Evolutionary conservation across 2,329 filamentous ascomycete genomes (phyloP).

Genomic region (Gnomoniopsis sp.): DNA sequence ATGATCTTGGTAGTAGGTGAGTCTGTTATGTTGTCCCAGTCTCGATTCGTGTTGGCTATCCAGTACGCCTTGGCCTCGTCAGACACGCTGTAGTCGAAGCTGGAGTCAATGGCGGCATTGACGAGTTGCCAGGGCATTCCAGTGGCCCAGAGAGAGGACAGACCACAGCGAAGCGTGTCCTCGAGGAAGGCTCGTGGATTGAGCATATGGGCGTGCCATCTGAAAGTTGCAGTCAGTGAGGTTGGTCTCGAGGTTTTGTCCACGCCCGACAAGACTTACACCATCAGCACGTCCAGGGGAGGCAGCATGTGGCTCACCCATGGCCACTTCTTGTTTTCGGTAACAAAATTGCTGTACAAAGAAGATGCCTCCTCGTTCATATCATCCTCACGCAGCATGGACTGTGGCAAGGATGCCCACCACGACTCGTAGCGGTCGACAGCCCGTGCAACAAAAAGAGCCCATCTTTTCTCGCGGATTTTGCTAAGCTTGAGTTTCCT

Average conservation of each 20-base stretch:
- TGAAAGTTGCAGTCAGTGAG: not conserved
- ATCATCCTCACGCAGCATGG: slow-evolving; percentile 32
- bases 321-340: slow-evolving; percentile 22
- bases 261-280: slow-evolving; percentile 34
- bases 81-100: slow-evolving; percentile 54
- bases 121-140: slow-evolving; percentile 65
- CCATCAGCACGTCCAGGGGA: slow-evolving; percentile 41
- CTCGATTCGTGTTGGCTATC: slow-evolving; percentile 40
- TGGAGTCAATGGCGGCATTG: slow-evolving; percentile 53
- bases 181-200: slow-evolving; percentile 74
- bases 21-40: slow-evolving; percentile 61
- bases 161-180: slow-evolving; percentile 61
- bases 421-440: slow-evolving; percentile 66
- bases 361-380: slow-evolving; percentile 26
- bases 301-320: slow-evolving; percentile 47
- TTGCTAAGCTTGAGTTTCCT: slow-evolving; percentile 43
- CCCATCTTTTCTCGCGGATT: slow-evolving; percentile 71
- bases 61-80: slow-evolving; percentile 44
- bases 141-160: slow-evolving; percentile 54
- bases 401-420: slow-evolving; percentile 46
- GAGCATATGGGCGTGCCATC: slow-evolving; percentile 68
- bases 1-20: slow-evolving; percentile 39
- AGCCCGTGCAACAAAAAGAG: slow-evolving; percentile 64
- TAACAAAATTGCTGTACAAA: slow-evolving; percentile 33
- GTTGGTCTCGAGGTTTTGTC: not conserved